Percentiles rank a stretch among this genome's conserved stretches.
phyloP scores from a whole-genome alignment of 805 yeast genomes.

The Brettanomyces sp. region DNA sequence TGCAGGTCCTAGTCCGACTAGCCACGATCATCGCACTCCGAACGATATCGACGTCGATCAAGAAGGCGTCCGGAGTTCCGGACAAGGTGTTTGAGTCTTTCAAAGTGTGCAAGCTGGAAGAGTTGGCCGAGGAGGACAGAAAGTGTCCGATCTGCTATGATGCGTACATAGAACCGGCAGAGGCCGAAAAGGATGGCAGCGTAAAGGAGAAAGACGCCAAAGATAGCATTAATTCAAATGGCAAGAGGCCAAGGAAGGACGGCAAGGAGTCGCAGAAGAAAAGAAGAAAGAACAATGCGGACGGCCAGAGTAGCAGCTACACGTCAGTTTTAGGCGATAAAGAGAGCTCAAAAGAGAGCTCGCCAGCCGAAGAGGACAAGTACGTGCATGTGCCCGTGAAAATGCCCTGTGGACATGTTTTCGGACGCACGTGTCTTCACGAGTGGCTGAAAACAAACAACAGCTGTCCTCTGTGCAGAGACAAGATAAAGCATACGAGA shows the following conservation, averaged over 20 bases:
- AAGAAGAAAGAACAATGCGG: conserved; percentile 5
- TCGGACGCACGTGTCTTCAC: conserved; percentile 76
- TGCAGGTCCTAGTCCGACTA: conserved; percentile 51
- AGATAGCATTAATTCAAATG: not conserved
- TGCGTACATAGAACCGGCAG: conserved; percentile 27
- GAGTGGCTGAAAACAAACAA: conserved; percentile 73
- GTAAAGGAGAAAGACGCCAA: not conserved
- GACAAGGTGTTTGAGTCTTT: conserved; percentile 43
- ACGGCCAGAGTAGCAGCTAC: not conserved
- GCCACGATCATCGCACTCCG: conserved; percentile 66
- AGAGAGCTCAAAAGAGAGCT: not conserved
- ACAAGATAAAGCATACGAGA: conserved; percentile 29
- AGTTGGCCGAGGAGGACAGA: conserved; percentile 21
- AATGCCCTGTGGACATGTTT: conserved; percentile 80
- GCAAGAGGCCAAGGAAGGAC: conserved; percentile 10
- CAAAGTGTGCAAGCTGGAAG: conserved; percentile 26
- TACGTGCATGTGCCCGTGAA: conserved; percentile 56
- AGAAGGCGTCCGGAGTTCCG: conserved; percentile 44
- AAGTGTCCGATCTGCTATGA: conserved; percentile 64
- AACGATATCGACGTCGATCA: conserved; percentile 43
- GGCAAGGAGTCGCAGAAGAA: conserved; percentile 5
- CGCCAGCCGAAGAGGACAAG: conserved; percentile 3
- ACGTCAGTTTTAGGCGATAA: conserved; percentile 8
- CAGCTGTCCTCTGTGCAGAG: conserved; percentile 84
- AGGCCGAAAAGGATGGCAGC: conserved; percentile 4